Conservation (phyloP, 495 filamentous ascomycete species). For the Haplographium delicatum region DNA sequence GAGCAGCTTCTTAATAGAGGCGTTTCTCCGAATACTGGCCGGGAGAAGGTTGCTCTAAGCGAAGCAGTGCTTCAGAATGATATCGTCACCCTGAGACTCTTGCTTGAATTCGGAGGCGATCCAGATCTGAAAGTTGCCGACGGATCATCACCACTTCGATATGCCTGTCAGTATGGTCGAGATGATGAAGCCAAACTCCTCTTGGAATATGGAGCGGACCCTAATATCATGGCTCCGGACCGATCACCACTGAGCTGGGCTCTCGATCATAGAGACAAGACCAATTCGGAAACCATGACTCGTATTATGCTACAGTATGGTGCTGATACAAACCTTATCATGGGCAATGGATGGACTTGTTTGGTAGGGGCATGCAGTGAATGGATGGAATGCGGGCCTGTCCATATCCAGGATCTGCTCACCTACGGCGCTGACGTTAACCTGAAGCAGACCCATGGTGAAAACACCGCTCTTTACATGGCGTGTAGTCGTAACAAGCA, state of each 20-base stretch:
- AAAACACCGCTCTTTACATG: conserved; percentile 43
- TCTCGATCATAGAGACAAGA: no score
- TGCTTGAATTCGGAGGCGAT: conserved; percentile 44
- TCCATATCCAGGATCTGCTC: conserved; percentile 45
- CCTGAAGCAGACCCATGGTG: conserved; percentile 42
- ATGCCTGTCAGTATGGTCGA: conserved; percentile 33
- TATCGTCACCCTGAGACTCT: conserved; percentile 38
- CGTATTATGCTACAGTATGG: conserved; percentile 43
- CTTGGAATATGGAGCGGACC: conserved; percentile 46
- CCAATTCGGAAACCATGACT: conserved; percentile 37
- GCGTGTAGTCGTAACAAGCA: conserved; percentile 35
- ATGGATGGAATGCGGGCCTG: conserved; percentile 35
- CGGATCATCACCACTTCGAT: conserved; percentile 37
- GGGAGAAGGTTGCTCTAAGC: conserved; percentile 33
- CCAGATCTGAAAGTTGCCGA: conserved; percentile 42
- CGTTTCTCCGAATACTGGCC: conserved; percentile 38
- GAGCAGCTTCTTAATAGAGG: conserved; percentile 49
- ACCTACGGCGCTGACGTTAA: conserved; percentile 45
- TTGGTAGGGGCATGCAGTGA: not conserved
- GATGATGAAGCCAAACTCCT: conserved; percentile 40
- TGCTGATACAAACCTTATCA: conserved; percentile 38
- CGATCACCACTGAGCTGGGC: conserved; percentile 34
- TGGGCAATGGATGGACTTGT: conserved; percentile 37
- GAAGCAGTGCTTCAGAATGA: conserved; percentile 41
- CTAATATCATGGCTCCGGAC: conserved; percentile 38